Evolutionary conservation across 2,329 filamentous ascomycete genomes (phyloP), one percentile per base, ranked within the genome.

Genomic region (Beauveria scarabaeidicola): DNA sequence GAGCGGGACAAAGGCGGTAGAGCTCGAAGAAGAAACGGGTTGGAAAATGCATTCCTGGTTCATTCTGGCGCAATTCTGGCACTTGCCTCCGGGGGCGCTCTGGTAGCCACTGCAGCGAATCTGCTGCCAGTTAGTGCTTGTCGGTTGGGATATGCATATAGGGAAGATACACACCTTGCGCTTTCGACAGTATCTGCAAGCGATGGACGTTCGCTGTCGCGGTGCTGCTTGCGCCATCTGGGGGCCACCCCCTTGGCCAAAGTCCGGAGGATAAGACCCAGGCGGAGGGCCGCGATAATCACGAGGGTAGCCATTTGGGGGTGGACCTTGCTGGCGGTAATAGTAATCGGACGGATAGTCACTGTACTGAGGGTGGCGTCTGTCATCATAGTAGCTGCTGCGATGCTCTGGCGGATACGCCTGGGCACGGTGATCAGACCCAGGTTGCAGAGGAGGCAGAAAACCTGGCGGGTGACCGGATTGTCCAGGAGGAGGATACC

Each of bases 41-140:
- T 84, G 81, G 61, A 85, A 84, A 15, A 84, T 77, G 61, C 82
- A 85, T 62, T 85, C 81, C 64, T 84, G 82, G 52, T 82, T 81
- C 72, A 84, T 83, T 63, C 83, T 81, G 43, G 81, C 80, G 65
- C 82, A 85, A 64, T 84, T 85, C 58, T 81, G 78, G 64, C 82
- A 85, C 63, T 84, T 83, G 11, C 81, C 82, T 21, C 81, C 81
- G 0, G 79, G 78, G 0, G 80, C 81, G 62, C 81, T 83, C 61
- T 81, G 78, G 63, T 84, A 84, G 29, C 82, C 82, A 62, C 81
- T 84, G 72, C 82, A 85, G 41, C 82, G 80, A 63, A 85, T 85
- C 81, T 84, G 44, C 23, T 5, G 40, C 17, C 4, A 17, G 15
- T 55, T 44, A 60, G 52, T 52, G 17, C n/a, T 13, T 32, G 43